phyloP scores from a whole-genome alignment of 1,139 yeast genomes.

The Meyerozyma smithsonii region DNA sequence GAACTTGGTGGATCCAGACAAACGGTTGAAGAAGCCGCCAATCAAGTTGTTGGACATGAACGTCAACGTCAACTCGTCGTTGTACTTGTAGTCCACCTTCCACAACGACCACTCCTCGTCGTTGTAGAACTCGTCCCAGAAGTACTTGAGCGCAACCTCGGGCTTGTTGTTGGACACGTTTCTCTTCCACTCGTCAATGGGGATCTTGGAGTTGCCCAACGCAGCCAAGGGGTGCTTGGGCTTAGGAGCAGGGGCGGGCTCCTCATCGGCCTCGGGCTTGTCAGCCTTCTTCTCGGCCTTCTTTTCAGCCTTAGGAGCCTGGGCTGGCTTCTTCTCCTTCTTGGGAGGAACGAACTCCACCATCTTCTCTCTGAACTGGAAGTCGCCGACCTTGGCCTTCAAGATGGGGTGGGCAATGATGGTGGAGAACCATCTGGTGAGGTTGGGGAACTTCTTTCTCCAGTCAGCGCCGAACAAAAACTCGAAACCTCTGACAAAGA shows the following conservation, averaged over 20 bases:
- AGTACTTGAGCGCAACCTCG: conserved; percentile 90
- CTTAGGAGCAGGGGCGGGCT: conserved; percentile 50
- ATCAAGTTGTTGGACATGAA: conserved; percentile 98
- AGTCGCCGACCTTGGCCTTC: conserved; percentile 35
- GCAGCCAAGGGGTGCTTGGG: conserved; percentile 89
- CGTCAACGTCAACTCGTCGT: conserved; percentile 93
- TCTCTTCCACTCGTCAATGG: conserved; percentile 95
- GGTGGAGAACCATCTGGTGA: conserved; percentile 85
- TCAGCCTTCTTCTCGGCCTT: conserved; percentile 31
- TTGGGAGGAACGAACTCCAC: conserved; percentile 70
- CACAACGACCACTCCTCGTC: conserved; percentile 92
- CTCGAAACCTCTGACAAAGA: conserved; percentile 61
- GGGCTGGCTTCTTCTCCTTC: conserved; percentile 58
- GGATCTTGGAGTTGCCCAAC: conserved; percentile 68
- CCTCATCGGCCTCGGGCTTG: conserved; percentile 33
- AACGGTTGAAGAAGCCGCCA: conserved; percentile 98
- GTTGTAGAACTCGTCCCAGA: conserved; percentile 90
- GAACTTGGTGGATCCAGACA: conserved; percentile 86
- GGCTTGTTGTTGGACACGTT: conserved; percentile 88
- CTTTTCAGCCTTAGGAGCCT: conserved; percentile 22
- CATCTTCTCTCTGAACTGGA: conserved; percentile 62
- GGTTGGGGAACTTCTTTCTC: conserved; percentile 70
- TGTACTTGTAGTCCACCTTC: conserved; percentile 96
- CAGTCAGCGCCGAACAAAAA: conserved; percentile 69
- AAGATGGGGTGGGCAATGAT: conserved; percentile 55